These are phyloP conservation scores for Oryza glaberrima DNA, from an alignment of 176 grass and related monocot species.

Conservation along the genomic window DNA sequence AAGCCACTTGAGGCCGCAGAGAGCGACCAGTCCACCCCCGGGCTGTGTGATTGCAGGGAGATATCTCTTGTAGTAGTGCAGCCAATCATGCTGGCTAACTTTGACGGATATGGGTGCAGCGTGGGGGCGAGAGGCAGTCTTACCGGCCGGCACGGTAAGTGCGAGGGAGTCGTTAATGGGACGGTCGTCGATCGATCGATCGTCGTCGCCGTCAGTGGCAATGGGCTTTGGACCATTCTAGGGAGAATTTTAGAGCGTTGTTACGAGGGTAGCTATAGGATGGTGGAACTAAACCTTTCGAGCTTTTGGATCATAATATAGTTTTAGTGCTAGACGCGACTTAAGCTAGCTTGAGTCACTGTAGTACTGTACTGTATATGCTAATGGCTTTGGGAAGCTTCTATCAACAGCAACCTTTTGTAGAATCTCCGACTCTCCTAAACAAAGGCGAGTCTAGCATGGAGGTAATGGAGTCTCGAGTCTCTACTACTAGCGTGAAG, in stretches of 20 bases:
- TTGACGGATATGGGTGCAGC: background rate
- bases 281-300: background rate
- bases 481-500: too few species aligned
- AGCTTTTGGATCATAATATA: background rate
- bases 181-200: background rate
- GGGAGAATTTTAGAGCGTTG: background rate
- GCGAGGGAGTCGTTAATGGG: background rate
- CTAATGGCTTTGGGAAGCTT: too few species aligned
- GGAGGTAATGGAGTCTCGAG: too few species aligned
- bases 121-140: background rate
- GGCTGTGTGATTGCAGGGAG: background rate
- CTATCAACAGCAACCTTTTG: too few species aligned
- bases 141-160: background rate
- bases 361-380: too few species aligned
- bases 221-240: conserved; percentile 5
- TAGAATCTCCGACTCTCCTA: too few species aligned
- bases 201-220: background rate
- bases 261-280: background rate
- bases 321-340: too few species aligned
- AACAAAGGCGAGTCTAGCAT: too few species aligned
- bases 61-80: background rate
- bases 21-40: background rate
- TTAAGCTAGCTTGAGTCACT: background rate
- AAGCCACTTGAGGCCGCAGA: background rate
- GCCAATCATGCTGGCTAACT: background rate